Percentiles rank a stretch among this genome's conserved stretches.
These are phyloP conservation scores for Cytospora schulzeri DNA, from an alignment of 2,329 filamentous ascomycete species.

Conservation along the genomic window DNA sequence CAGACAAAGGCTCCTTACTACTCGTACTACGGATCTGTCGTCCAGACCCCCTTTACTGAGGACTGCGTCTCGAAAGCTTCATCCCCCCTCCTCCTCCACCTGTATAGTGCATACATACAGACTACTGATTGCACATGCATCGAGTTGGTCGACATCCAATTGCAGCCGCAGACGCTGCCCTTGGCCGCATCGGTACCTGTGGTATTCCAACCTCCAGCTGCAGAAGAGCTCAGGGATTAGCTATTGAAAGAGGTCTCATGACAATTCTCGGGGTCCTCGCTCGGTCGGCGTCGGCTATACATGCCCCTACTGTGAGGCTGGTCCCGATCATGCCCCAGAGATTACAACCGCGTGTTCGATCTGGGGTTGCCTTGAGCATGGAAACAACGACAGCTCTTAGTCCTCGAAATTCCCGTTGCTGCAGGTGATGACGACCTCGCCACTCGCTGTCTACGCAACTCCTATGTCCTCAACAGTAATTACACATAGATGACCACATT, in stretches of 20 bases:
- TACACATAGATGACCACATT: slow-evolving; percentile 3
- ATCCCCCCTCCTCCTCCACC: neutral
- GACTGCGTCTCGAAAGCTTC: neutral
- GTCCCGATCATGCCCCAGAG: slow-evolving; percentile 27
- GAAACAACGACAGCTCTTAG: slow-evolving; percentile 2
- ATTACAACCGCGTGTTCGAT: slow-evolving; percentile 7
- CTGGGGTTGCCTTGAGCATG: slow-evolving; percentile 10
- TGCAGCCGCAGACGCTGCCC: slow-evolving; percentile 3
- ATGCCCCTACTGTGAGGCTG: slow-evolving; percentile 27
- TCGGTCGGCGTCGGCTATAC: slow-evolving; percentile 19
- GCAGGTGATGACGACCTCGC: slow-evolving; percentile 2
- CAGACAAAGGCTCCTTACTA: neutral
- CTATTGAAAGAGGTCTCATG: slow-evolving; percentile 27
- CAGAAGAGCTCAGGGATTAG: slow-evolving; percentile 28
- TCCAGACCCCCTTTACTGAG: neutral
- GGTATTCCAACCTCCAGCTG: slow-evolving; percentile 16
- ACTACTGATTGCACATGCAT: slow-evolving; percentile 23
- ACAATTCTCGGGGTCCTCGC: slow-evolving; percentile 22
- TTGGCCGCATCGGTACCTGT: slow-evolving; percentile 21
- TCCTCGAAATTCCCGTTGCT: neutral
- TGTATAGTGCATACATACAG: neutral
- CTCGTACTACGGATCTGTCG: neutral
- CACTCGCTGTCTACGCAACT: neutral
- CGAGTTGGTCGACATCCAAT: slow-evolving; percentile 17
- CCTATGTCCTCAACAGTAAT: neutral